Base-by-base conservation (phyloP, 2,329 filamentous ascomycete species). In the Colletotrichum musicola region DNA sequence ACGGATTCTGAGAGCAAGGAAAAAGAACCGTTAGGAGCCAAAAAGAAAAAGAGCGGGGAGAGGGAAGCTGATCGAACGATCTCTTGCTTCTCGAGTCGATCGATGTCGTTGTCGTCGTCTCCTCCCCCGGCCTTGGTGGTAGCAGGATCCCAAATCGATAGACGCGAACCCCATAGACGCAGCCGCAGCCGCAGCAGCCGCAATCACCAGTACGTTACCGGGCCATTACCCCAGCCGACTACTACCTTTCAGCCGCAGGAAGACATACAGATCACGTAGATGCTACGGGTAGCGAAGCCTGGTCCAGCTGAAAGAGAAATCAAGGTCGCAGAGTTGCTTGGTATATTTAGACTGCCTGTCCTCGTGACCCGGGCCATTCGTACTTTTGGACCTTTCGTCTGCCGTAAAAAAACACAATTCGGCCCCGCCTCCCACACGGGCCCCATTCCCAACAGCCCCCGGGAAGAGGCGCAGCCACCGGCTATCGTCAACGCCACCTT, bases 301-400 rank as follows among this genome's bases (percentile, higher is more conserved):
- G 35, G 13, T 22, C 22, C 38, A 54, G 59, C 59, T 46, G 35
- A 42, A n/a, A 27, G 7, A 14, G 13, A 30, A 54, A 30, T 25
- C 46, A 51, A 13, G 13, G 14, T 57, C 10, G 3, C 12, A n/a
- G 49, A 6, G 22, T 27, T 53, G 25, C 16, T n/a, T 68, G 65
- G 30, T 69, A 66, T 69, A 61, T 50, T 69, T 66, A 61, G 55
- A 66, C 50, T 30, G 40, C 27, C 44, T 22, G 35, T 56, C 62
- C 62, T 69, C 66, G 66, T 69, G 55, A 56, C 27, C 42, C 42
- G 27, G 40, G 20, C 22, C 30, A 35, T 25, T 22, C 35, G 22
- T 44, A 3, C 47, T 30, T 44, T 40, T 42, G 30, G 30, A 3
- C 47, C 20, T 44, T 40, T 42, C 7, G 30, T 35, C 30, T 10